Evolutionary conservation across 306 rosid genomes (phyloP), one percentile per base, ranked within the genome.

Genomic region (Casuarina equisetifolia): DNA sequence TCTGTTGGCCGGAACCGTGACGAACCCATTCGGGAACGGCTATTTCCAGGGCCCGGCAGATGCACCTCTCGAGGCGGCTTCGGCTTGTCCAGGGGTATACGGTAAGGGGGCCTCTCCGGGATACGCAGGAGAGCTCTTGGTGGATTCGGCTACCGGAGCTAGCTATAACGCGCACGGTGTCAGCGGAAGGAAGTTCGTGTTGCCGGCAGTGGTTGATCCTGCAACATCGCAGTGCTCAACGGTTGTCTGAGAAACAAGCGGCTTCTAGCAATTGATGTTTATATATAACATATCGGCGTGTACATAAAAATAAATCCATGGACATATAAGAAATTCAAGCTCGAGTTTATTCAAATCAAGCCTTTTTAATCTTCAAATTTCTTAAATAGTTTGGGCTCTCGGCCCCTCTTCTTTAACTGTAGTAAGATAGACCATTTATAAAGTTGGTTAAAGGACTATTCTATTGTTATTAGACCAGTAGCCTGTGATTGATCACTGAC

Each of bases 51-150:
- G 86, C 2, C 32, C 78, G 20, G 62, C 43, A 0, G 80, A 54
- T 39, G 82, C 73, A 4, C 77, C 75, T 6, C 52, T 75, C 2
- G 88, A 85, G 51, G 84, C 67, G 5, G 84, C 82, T n/a, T 72
- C 84, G 25, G 84, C 82, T 36, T 85, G 86, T 57, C 35, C 86
- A 0, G 84, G 84, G 0, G 79, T 82, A 6, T 85, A 75, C 9
- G 86, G 82, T 1, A 82, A 72, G 35, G 86, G 83, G 11, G 83
- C 88, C 13, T 85, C 79, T 59, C 84, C 84, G 4, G 88, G 88
- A 13, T 75, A 85, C 3, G 61, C 88, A 0, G 88, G 85, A 3
- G 55, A 79, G 46, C 55, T 85, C 15, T 3, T 43, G 3, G 12
- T 43, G 76, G 85, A 81, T 17, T 9, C 59, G 4, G 61, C 17